Base-by-base conservation (phyloP, 2,329 filamentous ascomycete genomes). In the Nakataea oryzae region DNA sequence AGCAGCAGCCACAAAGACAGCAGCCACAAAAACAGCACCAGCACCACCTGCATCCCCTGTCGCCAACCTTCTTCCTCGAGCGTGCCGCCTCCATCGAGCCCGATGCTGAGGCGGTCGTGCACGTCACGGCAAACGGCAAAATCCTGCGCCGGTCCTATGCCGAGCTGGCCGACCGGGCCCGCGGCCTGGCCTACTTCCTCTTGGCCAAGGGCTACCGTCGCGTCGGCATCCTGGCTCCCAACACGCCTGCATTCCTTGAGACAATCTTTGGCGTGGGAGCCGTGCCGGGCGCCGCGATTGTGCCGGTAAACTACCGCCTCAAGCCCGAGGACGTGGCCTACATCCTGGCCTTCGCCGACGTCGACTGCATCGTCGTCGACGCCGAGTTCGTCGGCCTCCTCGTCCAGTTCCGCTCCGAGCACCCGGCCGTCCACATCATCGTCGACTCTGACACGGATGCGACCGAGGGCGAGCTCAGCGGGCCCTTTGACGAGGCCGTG, bases 171-270 rank as follows among this genome's bases (percentile, higher is more conserved):
- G 90, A 96, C 70, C 90, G 95, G 56, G 90, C 93, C 3, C 79
- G 90, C 55, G 95, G 93, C 0, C 78, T 99, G 24, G 93, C 92
- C 17, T 97, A 96, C 75, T 97, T 89, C 72, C 73, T 99, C 62
- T 83, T 84, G 67, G 90, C 90, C 73, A 85, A 90, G 70, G 81
- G 83, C 5, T 86, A 85, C 70, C 88, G 85, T 69, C 83, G 90
- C 64, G 89, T 97, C 7, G 95, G 95, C 8, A 87, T 99, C 58
- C 79, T 99, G 13, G 87, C 86, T 11, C 90, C 95, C 3, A 99
- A 99, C 72, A 99, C 95, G 1, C 95, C 95, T 0, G 93, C 93
- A 0, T 97, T 97, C 69, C 79, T 99, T 30, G 93, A 97, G 75
- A 84, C 86, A 8, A 90, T 96, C 65, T 99, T 91, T 70, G 95